These are phyloP conservation scores for Phylloporus gajari DNA, from an alignment of 1,284 basidiomycete species.

Conservation along the genomic window DNA sequence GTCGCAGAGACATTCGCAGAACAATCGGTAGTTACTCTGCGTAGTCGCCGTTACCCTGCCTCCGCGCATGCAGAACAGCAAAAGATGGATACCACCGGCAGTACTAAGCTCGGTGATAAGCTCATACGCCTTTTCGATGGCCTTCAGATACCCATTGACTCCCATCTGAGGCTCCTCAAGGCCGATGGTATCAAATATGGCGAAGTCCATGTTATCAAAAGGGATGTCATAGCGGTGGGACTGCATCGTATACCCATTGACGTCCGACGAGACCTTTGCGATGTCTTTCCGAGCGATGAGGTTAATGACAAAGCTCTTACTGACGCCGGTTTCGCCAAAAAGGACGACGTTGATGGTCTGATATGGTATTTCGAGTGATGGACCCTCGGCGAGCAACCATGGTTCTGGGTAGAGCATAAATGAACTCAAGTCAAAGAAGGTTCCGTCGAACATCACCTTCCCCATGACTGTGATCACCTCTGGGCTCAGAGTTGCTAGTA, in stretches of 20 bases:
- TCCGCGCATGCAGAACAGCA: conserved; percentile 8
- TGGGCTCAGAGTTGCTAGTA: no score
- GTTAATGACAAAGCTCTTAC: no score
- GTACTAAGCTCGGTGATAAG: not conserved
- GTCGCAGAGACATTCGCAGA: conserved; percentile 1
- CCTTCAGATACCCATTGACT: not conserved
- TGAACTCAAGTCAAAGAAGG: no score
- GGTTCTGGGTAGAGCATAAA: no score
- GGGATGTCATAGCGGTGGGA: not conserved
- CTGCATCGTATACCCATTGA: not conserved
- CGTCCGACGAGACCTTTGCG: not conserved
- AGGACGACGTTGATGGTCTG: no score
- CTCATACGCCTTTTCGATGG: not conserved
- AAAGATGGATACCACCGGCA: conserved; percentile 3
- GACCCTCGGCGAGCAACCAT: no score
- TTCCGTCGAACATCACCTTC: no score
- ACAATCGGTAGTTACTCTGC: not conserved
- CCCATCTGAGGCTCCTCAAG: not conserved
- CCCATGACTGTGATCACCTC: no score
- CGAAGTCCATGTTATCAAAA: conserved; percentile 1
- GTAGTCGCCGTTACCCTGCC: not conserved
- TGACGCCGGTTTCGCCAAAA: no score
- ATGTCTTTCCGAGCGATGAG: no score
- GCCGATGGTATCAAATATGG: conserved; percentile 6
- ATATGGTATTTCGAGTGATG: no score